Evolutionary conservation across 176 grass and related monocot species (phyloP), one percentile per base, ranked within the genome.

Genomic region (Dendrocalamus sinicus): DNA sequence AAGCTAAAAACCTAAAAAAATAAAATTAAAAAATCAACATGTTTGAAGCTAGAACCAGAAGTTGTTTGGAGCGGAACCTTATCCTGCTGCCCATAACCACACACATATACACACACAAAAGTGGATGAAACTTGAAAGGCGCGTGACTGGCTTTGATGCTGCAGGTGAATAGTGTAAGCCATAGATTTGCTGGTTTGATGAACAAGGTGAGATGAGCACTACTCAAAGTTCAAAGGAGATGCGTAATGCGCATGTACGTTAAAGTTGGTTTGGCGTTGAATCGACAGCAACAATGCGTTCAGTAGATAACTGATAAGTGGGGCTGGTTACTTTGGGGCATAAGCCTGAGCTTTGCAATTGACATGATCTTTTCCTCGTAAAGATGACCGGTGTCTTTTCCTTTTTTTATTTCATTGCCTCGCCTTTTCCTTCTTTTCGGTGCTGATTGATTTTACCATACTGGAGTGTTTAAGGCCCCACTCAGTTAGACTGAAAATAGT

Each of bases 331-430:
- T 32, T 78, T 44, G 80, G 12, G 64, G n/a, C 5, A 13, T 64
- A 60, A 70, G 20, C 35, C 6, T 72, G 32, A 66, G 20, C 87
- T 84, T 79, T 88, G 22, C 54, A 39, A 23, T 72, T 35, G 22
- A 58, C 55, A 83, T 40, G 32, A 79, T 73, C 63, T 57, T 61
- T 57, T 16, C 30, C 44, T 84, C 13, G 9, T 63, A 85, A 85
- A 85, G 87, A 79, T 16, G 81, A 14, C 46, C 48, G 30, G 6
- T 73, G 76, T 64, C 74, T 78, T 83, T 72, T 40, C 46, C 48
- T 80, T 74, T 39, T 4, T 45, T 41, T 4, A 0, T 45, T 41
- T 78, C 20, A 32, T 20, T 2, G 22, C 14, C 2, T 46, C 51
- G 16, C 50, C 50, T 59, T 80, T 73, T 55, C 57, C 47, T 54